A percentile compares a stretch with the other conserved stretches of the same genome.
These are phyloP conservation scores for Kurtzmaniella fragi DNA, from an alignment of 805 yeast species.

Conservation along the genomic window DNA sequence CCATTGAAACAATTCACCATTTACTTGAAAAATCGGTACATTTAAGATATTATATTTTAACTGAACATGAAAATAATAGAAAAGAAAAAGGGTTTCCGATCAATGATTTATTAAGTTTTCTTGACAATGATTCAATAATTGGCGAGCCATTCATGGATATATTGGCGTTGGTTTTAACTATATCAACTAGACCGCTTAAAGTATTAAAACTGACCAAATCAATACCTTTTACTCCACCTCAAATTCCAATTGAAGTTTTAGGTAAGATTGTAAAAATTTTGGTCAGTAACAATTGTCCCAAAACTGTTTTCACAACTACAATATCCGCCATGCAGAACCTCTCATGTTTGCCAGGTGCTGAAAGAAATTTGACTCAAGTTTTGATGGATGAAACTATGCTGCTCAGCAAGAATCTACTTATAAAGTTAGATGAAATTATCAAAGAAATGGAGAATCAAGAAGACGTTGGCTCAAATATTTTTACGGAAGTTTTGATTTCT, in stretches of 20 bases:
- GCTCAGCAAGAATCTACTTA: conserved; percentile 50
- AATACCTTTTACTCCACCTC: conserved; percentile 45
- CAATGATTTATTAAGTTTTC: conserved; percentile 57
- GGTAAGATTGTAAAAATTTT: conserved; percentile 61
- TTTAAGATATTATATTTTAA: conserved; percentile 67
- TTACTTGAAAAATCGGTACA: conserved; percentile 64
- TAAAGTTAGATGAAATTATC: conserved; percentile 49
- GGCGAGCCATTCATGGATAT: conserved; percentile 76
- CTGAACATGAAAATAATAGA: conserved; percentile 57
- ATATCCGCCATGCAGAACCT: conserved; percentile 76
- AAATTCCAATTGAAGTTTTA: conserved; percentile 58
- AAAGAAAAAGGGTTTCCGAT: conserved; percentile 59
- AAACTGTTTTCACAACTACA: conserved; percentile 79
- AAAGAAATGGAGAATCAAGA: conserved; percentile 35
- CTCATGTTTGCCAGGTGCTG: conserved; percentile 56
- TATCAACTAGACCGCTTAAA: conserved; percentile 68
- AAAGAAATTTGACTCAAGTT: conserved; percentile 60
- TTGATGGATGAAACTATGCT: conserved; percentile 59
- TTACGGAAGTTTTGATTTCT: conserved; percentile 29
- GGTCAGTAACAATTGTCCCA: conserved; percentile 78
- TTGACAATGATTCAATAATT: conserved; percentile 59
- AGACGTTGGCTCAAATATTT: background rate
- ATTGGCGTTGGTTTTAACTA: conserved; percentile 68
- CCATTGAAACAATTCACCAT: conserved; percentile 68
- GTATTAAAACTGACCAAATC: conserved; percentile 43